Percentiles rank a stretch among this genome's conserved stretches.
phyloP scores from a whole-genome alignment of 192 early-diverging fungal species.

The Endogone sp. region DNA sequence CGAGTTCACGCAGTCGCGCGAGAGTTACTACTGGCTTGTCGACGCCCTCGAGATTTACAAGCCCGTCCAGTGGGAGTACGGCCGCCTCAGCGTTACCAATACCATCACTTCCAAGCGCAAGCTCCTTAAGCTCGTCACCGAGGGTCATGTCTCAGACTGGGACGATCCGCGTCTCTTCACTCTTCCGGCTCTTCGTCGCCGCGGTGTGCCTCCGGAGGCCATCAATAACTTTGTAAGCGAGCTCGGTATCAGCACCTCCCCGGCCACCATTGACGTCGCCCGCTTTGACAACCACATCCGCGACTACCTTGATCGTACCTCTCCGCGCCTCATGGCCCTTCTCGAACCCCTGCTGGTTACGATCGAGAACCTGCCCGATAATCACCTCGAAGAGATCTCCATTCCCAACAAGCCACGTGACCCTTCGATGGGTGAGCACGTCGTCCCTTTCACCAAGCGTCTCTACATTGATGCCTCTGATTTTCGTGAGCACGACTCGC shows the following conservation, averaged over 20 bases:
- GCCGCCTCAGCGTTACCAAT: conserved; percentile 89
- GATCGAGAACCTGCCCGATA: conserved; percentile 85
- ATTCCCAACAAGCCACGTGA: conserved; percentile 91
- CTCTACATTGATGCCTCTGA: conserved; percentile 96
- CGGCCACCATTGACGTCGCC: conserved; percentile 76
- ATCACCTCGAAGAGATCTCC: conserved; percentile 72
- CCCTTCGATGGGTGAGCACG: conserved; percentile 78
- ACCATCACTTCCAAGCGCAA: conserved; percentile 98
- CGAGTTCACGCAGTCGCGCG: conserved; percentile 91
- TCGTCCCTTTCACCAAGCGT: conserved; percentile 84
- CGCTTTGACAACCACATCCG: conserved; percentile 95
- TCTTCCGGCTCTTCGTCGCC: conserved; percentile 90
- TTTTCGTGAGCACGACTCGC: conserved; percentile 90
- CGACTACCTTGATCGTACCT: conserved; percentile 87
- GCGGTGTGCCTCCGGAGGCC: conserved; percentile 95
- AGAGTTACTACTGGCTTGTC: conserved; percentile 99
- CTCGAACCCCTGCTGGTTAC: conserved; percentile 87
- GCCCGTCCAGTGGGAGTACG: conserved; percentile 99
- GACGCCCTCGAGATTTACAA: conserved; percentile 99
- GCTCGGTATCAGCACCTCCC: conserved; percentile 81
- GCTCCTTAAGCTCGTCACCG: conserved; percentile 85
- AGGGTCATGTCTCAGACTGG: conserved; percentile 76
- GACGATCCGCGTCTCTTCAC: conserved; percentile 98
- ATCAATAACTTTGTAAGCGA: conserved; percentile 98
- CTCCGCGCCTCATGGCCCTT: conserved; percentile 92